Base-by-base conservation (phyloP, 2,329 filamentous ascomycete genomes). In the Sporothrix pseudoabietina region DNA sequence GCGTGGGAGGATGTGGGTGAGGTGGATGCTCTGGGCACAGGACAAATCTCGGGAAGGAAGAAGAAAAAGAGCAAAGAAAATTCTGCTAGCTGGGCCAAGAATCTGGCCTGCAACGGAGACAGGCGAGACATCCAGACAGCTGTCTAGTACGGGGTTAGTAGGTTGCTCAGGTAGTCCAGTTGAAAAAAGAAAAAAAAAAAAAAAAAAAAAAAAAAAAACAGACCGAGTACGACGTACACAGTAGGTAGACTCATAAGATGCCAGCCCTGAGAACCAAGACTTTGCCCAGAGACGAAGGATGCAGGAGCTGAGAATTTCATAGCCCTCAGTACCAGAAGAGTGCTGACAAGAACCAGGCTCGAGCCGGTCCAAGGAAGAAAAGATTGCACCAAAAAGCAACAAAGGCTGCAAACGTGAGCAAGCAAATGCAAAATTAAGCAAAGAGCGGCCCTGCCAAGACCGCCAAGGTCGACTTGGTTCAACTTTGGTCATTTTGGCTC, bases 371-470 rank as follows among this genome's bases (percentile, higher is more conserved):
- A 55, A 8, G 14, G 26, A 55, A 55, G 26, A 55, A 30, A 30
- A 55, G 52, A 7, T 55, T 22, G 8, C 22, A 55, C 9, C 22
- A 22, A 55, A 55, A 55, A 54, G 49, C 16, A 7, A n/a, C 7
- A 22, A 52, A 52, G 14, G 6, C 7, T 52, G 47, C 47, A 52
- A 0, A 19, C 12, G 12, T 7, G 44, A 49, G 44, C 44, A 49
- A 49, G 44, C 10, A 49, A 49, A 49, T 5, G 52, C 3, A 49
- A 49, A 49, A 12, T 12, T 2, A 14, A 49, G 14, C 30, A 59
- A 35, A 35, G 52, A 35, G 19, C 30, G 57, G 35, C 57, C 57
- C 57, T 63, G 57, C 57, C 57, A 63, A 63, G 57, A 4, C 55
- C 55, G 30, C 55, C 55, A 59, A 26, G 12, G 52, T 55, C 52